Conservation (phyloP, 2,329 filamentous ascomycete species). For the Venturia effusa region DNA sequence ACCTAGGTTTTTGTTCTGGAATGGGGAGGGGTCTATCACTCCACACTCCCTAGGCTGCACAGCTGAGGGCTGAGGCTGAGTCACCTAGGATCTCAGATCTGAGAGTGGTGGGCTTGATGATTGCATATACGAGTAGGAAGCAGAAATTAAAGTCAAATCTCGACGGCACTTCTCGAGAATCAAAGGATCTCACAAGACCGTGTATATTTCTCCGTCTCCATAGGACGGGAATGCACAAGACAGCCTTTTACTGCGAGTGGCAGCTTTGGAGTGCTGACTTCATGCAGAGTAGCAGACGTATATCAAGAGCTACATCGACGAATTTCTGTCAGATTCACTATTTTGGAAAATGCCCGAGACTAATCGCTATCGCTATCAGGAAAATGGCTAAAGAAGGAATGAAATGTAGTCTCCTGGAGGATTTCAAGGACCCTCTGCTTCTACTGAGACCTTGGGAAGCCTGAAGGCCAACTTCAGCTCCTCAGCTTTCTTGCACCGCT, state of each 20-base stretch:
- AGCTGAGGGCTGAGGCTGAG: too few relatives aligned
- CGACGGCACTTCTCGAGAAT: too few relatives aligned
- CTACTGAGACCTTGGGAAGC: constrained; percentile 30
- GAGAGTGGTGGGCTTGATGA: too few relatives aligned
- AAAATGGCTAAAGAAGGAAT: background rate
- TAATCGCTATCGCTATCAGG: background rate
- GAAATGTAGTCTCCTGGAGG: background rate
- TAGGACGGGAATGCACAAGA: too few relatives aligned
- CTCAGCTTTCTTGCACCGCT: constrained; percentile 43
- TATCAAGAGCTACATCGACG: background rate
- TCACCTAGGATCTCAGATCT: too few relatives aligned
- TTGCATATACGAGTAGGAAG: too few relatives aligned
- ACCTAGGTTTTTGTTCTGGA: background rate
- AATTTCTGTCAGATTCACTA: background rate
- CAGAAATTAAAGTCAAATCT: too few relatives aligned
- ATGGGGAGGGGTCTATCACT: background rate
- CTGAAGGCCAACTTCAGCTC: constrained; percentile 45
- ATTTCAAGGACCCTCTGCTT: background rate
- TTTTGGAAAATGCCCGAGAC: background rate
- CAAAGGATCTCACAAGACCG: too few relatives aligned
- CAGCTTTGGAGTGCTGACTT: too few relatives aligned
- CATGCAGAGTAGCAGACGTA: too few relatives aligned
- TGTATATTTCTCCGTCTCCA: too few relatives aligned
- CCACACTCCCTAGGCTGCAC: background rate
- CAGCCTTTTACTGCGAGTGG: too few relatives aligned